Conservation (phyloP, 2,329 filamentous ascomycete genomes). For the Gliomastix tumulicola region DNA sequence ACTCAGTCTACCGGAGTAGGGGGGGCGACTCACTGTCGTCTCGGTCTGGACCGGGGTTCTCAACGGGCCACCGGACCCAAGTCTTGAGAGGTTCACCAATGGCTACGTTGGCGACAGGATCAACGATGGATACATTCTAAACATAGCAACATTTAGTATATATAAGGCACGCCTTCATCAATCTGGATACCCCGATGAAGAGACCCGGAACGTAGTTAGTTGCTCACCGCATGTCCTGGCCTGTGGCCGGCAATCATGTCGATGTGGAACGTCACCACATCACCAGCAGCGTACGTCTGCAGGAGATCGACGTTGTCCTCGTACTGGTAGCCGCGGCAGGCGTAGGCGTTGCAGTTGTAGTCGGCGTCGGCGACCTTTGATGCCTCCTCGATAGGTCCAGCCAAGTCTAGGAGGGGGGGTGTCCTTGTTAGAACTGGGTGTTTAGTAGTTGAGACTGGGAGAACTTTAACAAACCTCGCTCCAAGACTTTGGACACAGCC, state of each 20-base stretch:
- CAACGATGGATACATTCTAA: conserved; percentile 49
- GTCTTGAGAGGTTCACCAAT: conserved; percentile 41
- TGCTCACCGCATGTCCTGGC: conserved; percentile 23
- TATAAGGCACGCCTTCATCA: too few relatives aligned
- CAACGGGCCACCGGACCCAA: conserved; percentile 1
- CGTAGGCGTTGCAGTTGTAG: conserved; percentile 29
- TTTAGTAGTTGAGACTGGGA: too few relatives aligned
- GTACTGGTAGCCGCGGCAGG: conserved; percentile 39
- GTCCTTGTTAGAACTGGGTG: not conserved
- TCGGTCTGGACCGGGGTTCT: conserved; percentile 1
- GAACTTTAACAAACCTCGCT: too few relatives aligned
- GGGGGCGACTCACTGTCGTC: conserved; percentile 1
- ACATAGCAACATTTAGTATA: too few relatives aligned
- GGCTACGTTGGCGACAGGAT: conserved; percentile 41
- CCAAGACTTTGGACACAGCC: not conserved
- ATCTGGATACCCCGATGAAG: too few relatives aligned
- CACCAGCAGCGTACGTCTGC: conserved; percentile 32
- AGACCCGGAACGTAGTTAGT: too few relatives aligned
- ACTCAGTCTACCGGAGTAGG: too few relatives aligned
- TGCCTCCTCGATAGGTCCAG: conserved; percentile 4
- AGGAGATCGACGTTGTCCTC: conserved; percentile 34
- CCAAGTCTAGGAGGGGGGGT: not conserved
- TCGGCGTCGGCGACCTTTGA: conserved; percentile 8
- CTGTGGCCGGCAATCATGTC: conserved; percentile 34
- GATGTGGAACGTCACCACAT: conserved; percentile 32